phyloP scores from a whole-genome alignment of 345 rosid species.

The Nephelium lappaceum region DNA sequence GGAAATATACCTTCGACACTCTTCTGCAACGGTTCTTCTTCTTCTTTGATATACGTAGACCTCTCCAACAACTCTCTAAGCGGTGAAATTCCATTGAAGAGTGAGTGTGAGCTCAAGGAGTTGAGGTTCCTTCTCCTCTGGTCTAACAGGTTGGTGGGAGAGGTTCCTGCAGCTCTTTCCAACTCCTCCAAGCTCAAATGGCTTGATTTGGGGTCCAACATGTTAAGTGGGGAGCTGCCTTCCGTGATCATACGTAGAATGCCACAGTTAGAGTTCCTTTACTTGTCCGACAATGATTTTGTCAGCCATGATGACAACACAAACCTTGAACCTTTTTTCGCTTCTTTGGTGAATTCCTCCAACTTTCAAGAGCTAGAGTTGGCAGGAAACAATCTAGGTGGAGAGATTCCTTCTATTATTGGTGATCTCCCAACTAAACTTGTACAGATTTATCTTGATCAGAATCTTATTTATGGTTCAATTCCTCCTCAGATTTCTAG shows the following conservation, averaged over 20 bases:
- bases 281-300: slow-evolving; percentile 77
- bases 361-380: slow-evolving; percentile 73
- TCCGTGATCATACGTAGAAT: slow-evolving; percentile 52
- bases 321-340: slow-evolving; percentile 75
- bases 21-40: slow-evolving; percentile 64
- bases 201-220: slow-evolving; percentile 82
- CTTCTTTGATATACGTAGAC: slow-evolving; percentile 64
- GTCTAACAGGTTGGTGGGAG: slow-evolving; percentile 69
- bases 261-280: slow-evolving; percentile 73
- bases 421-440: slow-evolving; percentile 65
- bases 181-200: slow-evolving; percentile 74
- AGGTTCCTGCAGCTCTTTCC: slow-evolving; percentile 57
- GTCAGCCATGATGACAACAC: slow-evolving; percentile 71
- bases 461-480: slow-evolving; percentile 67
- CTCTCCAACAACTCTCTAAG: slow-evolving; percentile 77
- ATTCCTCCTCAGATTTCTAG: slow-evolving; percentile 81
- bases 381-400: slow-evolving; percentile 75
- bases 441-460: slow-evolving; percentile 74
- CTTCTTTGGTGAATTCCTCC: slow-evolving; percentile 59
- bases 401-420: slow-evolving; percentile 61
- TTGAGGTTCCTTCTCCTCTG: slow-evolving; percentile 75
- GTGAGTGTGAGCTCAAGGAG: slow-evolving; percentile 51
- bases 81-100: slow-evolving; percentile 59
- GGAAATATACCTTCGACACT: slow-evolving; percentile 60
- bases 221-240: slow-evolving; percentile 74